phyloP scores from a whole-genome alignment of 148 eudicot genomes.

The Amaranthus palmeri region DNA sequence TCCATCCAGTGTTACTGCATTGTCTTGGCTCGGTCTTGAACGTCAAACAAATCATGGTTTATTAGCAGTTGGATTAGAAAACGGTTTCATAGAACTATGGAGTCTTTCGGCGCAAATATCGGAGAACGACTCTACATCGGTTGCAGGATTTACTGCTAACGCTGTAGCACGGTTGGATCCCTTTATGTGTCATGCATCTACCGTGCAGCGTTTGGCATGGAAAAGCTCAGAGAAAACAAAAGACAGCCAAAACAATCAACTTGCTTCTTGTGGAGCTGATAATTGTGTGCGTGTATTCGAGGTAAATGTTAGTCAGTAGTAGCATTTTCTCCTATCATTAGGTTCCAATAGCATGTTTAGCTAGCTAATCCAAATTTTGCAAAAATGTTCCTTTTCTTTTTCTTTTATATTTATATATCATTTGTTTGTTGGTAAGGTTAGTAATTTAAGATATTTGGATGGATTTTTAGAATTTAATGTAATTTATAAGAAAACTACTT shows the following conservation, averaged over 20 bases:
- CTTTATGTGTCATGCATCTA: constrained; percentile 66
- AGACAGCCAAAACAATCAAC: constrained; percentile 41
- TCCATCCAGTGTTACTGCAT: constrained; percentile 67
- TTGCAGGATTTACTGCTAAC: constrained; percentile 29
- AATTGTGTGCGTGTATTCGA: constrained; percentile 70
- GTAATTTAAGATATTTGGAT: too few species aligned
- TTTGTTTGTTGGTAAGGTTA: too few species aligned
- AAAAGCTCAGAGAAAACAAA: constrained; percentile 42
- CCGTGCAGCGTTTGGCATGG: constrained; percentile 81
- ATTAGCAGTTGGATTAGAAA: constrained; percentile 88
- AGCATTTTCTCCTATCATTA: not conserved
- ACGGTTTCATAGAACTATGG: constrained; percentile 78
- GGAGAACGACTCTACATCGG: constrained; percentile 21
- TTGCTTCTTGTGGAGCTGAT: constrained; percentile 96
- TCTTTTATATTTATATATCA: too few species aligned
- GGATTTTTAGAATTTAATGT: too few species aligned
- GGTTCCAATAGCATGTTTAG: too few species aligned
- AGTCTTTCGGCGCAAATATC: constrained; percentile 31
- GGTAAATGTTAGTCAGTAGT: constrained; percentile 30
- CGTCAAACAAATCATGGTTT: constrained; percentile 44
- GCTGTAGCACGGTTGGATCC: constrained; percentile 49
- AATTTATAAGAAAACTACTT: too few species aligned
- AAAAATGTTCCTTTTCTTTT: too few species aligned
- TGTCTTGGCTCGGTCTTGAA: constrained; percentile 78
- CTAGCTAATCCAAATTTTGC: too few species aligned